Evolutionary conservation across 495 filamentous ascomycete genomes (phyloP).

Genomic region (Tuber brumale): DNA sequence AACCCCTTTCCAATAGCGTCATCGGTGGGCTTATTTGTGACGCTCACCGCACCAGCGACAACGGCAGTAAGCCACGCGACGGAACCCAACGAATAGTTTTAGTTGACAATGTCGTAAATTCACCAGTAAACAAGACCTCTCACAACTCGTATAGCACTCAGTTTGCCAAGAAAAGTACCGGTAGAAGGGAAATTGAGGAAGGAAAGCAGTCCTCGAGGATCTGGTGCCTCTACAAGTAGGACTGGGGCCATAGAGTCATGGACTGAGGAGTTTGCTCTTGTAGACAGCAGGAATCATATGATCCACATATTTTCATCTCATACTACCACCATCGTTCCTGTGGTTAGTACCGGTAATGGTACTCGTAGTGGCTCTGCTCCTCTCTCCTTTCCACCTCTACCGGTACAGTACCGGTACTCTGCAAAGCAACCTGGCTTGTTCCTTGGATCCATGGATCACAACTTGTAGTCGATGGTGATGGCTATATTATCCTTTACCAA

Average conservation of each 20-base stretch:
- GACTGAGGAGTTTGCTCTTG: background rate
- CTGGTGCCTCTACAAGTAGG: background rate
- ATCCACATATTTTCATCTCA: background rate
- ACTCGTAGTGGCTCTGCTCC: background rate
- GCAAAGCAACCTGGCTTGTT: background rate
- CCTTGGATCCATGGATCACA: background rate
- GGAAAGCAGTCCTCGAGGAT: background rate
- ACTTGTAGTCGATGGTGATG: background rate
- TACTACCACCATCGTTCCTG: background rate
- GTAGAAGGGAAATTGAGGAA: background rate
- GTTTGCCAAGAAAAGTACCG: slow-evolving; percentile 20
- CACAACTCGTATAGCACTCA: slow-evolving; percentile 4
- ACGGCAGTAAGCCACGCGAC: slow-evolving; percentile 27
- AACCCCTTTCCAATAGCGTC: slow-evolving; percentile 33
- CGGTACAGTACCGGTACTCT: background rate
- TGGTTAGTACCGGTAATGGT: background rate
- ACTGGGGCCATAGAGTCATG: background rate
- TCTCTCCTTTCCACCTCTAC: background rate
- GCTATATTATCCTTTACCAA: background rate
- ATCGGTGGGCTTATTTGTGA: slow-evolving; percentile 24
- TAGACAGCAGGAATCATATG: background rate
- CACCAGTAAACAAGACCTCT: background rate
- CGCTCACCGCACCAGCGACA: slow-evolving; percentile 16
- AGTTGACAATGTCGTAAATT: background rate
- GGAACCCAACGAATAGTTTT: slow-evolving; percentile 25